Conservation (phyloP, 2,329 filamentous ascomycete genomes). For the Colletotrichum agaves region DNA sequence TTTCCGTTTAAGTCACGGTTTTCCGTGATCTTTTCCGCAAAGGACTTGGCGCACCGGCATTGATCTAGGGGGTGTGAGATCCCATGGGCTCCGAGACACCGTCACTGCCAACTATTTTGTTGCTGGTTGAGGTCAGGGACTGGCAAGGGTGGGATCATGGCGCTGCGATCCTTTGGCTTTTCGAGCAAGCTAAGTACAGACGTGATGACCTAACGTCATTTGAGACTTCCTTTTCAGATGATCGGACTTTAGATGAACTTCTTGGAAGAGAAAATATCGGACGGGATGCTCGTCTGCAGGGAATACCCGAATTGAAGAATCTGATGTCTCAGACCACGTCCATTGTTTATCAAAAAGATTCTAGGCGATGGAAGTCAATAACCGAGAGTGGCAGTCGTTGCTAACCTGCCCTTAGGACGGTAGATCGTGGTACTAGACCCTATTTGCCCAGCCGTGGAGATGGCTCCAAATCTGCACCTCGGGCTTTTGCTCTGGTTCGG, state of each 20-base stretch:
- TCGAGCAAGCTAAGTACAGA: background rate
- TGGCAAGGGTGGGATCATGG: slow-evolving; percentile 4
- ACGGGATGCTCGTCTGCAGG: too few species aligned
- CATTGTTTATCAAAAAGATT: too few species aligned
- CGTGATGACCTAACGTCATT: background rate
- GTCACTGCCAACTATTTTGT: slow-evolving; percentile 15
- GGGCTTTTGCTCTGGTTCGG: slow-evolving; percentile 10
- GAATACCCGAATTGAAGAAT: too few species aligned
- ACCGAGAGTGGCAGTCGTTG: background rate
- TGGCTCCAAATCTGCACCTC: background rate
- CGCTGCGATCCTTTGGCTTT: background rate
- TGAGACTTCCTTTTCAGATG: background rate
- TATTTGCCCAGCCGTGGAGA: background rate
- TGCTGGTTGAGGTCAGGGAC: slow-evolving; percentile 13
- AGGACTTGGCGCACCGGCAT: slow-evolving; percentile 21
- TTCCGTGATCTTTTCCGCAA: slow-evolving; percentile 25
- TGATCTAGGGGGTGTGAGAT: slow-evolving; percentile 3
- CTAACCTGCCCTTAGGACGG: background rate
- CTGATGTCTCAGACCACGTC: background rate
- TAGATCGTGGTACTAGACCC: slow-evolving; percentile 11
- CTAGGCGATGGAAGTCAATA: background rate
- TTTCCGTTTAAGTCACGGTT: slow-evolving; percentile 3
- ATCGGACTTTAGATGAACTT: too few species aligned
- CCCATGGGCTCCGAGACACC: slow-evolving; percentile 10
- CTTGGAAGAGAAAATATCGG: background rate